Percentiles rank a stretch among this genome's conserved stretches.
Evolutionary conservation across 2,329 filamentous ascomycete genomes (phyloP).

Genomic region (Ceratocystis eucalypticola): DNA sequence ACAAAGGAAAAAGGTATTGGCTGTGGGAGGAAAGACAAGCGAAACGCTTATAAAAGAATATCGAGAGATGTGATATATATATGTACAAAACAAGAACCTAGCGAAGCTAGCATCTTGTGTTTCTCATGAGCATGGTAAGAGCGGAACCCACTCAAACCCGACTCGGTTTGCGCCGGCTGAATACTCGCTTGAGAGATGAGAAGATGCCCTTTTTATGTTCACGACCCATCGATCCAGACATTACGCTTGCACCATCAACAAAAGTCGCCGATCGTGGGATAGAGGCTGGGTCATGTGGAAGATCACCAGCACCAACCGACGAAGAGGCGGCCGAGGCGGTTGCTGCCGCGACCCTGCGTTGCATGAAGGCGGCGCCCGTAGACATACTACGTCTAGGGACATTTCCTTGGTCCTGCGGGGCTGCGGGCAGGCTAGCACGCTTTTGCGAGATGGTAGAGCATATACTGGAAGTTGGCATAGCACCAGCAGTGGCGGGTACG

Average conservation of each 20-base stretch:
- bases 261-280: not conserved
- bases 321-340: not conserved
- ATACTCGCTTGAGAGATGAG: slow-evolving; percentile 18
- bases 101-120: not conserved
- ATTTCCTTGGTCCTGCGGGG: not conserved
- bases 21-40: not conserved
- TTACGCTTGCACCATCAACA: not conserved
- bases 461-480: not conserved
- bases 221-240: not conserved
- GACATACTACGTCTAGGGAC: slow-evolving; percentile 21
- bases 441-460: not conserved
- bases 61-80: not conserved
- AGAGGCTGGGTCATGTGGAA: not conserved
- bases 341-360: slow-evolving; percentile 16
- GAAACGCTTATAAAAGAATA: not conserved
- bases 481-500: not conserved
- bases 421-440: slow-evolving; percentile 11
- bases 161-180: slow-evolving; percentile 15
- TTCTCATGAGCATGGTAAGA: not conserved
- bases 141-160: not conserved
- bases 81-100: not conserved
- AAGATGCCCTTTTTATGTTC: slow-evolving; percentile 18
- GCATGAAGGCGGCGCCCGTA: slow-evolving; percentile 23
- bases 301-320: not conserved
- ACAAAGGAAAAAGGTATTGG: not conserved